Base-by-base conservation (phyloP, 179 eudicot genomes). In the Sideroxylon spinosum region DNA sequence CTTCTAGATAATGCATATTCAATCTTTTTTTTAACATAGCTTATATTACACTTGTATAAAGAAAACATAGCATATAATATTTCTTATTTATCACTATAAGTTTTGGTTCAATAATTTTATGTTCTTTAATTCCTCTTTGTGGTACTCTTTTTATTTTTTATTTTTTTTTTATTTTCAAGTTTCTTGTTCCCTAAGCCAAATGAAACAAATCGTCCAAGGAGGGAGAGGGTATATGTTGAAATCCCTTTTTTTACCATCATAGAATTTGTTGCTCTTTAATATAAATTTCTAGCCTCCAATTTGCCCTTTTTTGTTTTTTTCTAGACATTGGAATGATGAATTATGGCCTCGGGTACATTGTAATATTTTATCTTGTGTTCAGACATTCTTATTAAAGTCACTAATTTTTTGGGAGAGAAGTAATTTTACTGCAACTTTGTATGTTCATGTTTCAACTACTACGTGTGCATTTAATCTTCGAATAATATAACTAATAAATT, bases 401-500 rank as follows among this genome's bases (percentile, higher is more conserved):
- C 53, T 14, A 57, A 16, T 57, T 72, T 25, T 28, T 19, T 13
- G 8, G 19, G 25, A 16, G 61, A 25, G 9, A 6, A 7, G 17
- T 7, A 69, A 22, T 71, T 52, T 71, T 22, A 16, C 60, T 71
- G 20, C 75, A 23, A 37, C 20, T 25, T 53, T 52, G 16, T 2
- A 44, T 71, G 62, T 29, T 72, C 44, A 50, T 52, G 32, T 71
- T 71, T 50, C 74, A 22, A 25, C 12, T 70, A 20, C 14, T 32
- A 49, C 23, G 3, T 63, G 55, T 37, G 71, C 17, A 49, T 63
- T 28, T 76, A 29, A 68, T 71, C 49, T 75, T 61, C 53, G 53
- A 28, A 28, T 25, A 0, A 71, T 29, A 8, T 61, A 26, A 49
- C 48, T 65, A 44, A 49, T 50, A 12, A 49, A 56, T 37, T 91